Evolutionary conservation across 1,139 yeast species (phyloP), one percentile per base, ranked within the genome.

Genomic region (Geotrichum bryndzae): DNA sequence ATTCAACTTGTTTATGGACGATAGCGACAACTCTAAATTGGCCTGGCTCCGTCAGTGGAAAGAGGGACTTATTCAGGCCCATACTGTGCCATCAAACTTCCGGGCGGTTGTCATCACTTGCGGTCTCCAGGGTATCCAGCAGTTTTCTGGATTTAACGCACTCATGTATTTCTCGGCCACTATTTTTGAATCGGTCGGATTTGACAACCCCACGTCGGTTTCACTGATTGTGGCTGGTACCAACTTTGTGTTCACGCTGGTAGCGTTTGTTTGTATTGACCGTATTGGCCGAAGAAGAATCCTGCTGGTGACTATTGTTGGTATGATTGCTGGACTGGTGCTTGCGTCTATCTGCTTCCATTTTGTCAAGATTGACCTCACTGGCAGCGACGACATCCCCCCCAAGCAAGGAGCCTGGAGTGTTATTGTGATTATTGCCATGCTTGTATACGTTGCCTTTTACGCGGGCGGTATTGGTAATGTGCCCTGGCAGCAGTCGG

Each of bases 401-500:
- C 52, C 67, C 23, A 84, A 86, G 5, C 83, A 87, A 54, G 78
- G 85, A 50, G 86, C 90, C 1, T 91, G 97, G 97, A 96, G 97
- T 15, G 83, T 88, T 66, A 85, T 90, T 13, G 85, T 92, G 63
- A 87, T 94, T 66, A 80, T 91, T 45, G 87, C 90, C 65, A 90
- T 91, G 90, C 90, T 92, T 68, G 74, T 84, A 60, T 94, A 82
- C 71, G 97, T 91, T 58, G 96, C 96, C 5, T 85, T 88, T 64
- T 92, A 91, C 73, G 96, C 97, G 53, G 79, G 90, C 67, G 98
- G 98, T 68, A 89, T 91, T 68, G 99, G 99, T 75, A 90, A 92
- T 73, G 92, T 90, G 64, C 98, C 99, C 58, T 92, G 99, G 99
- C 96, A 94, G 70, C 98, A 96, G 72, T 89, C 94, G 60, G 99